Evolutionary conservation across 164 flowering plant species (phyloP).

Genomic region (Houttuynia cordata): DNA sequence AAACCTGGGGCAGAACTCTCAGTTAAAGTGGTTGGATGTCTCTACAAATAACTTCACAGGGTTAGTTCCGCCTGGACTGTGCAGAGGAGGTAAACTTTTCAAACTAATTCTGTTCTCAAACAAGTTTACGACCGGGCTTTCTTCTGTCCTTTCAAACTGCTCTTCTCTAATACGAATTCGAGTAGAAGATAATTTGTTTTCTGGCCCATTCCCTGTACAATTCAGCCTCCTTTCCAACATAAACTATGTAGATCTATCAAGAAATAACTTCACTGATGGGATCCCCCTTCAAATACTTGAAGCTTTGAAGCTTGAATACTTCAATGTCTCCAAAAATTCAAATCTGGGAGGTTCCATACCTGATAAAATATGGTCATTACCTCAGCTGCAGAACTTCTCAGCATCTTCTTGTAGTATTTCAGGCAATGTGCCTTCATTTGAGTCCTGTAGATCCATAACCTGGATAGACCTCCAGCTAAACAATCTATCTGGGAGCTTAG

Average conservation of each 20-base stretch:
- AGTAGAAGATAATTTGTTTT: conserved; percentile 67
- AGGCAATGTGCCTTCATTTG: conserved; percentile 55
- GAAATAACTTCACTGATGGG: conserved; percentile 61
- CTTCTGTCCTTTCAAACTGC: conserved; percentile 63
- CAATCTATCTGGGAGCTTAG: conserved; percentile 40
- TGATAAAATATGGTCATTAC: conserved; percentile 46
- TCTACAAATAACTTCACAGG: conserved; percentile 70
- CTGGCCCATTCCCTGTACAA: conserved; percentile 55
- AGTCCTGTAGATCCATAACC: conserved; percentile 38
- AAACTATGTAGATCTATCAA: conserved; percentile 65
- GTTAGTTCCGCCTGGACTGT: conserved; percentile 53
- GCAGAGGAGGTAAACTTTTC: conserved; percentile 43
- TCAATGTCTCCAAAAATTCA: conserved; percentile 62
- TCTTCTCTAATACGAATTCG: conserved; percentile 77
- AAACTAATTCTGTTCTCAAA: conserved; percentile 78
- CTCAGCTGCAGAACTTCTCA: conserved; percentile 63
- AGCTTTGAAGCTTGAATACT: conserved; percentile 58
- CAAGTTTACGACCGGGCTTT: conserved; percentile 48
- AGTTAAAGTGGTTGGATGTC: conserved; percentile 72
- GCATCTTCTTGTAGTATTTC: conserved; percentile 59
- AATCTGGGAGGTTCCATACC: conserved; percentile 53
- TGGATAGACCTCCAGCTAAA: conserved; percentile 51
- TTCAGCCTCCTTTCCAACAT: conserved; percentile 40
- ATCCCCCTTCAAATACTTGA: conserved; percentile 44
- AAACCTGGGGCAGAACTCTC: conserved; percentile 54